Evolutionary conservation across 768 basidiomycete species (phyloP), one percentile per base, ranked within the genome.

Genomic region (Xerocomus potaroensis): DNA sequence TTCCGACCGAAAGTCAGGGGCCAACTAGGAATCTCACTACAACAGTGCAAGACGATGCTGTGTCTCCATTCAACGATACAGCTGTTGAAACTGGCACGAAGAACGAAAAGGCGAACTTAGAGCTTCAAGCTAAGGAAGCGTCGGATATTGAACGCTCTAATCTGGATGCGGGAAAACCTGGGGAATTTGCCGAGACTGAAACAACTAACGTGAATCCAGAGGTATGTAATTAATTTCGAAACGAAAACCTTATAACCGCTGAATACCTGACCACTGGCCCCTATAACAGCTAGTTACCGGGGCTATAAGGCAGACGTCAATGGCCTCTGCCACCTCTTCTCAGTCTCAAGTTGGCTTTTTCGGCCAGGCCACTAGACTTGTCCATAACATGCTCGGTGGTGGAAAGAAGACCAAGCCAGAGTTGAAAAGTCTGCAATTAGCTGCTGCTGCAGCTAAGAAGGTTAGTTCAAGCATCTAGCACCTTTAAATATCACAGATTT

Each of bases 361-460:
- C 54, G 74, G 77, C 26, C 81, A 86, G 55, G 84, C 89, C 5
- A 79, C 79, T 15, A 87, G 81, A 55, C 68, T 87, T 14, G 70
- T 88, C 36, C 81, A 69, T 53, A 86, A 71, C 49, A 78, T 87
- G 47, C 69, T 89, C 44, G 81, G 86, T 7, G 75, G 74, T 18
- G 71, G 74, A 49, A 91, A 87, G 72, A 91, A 88, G 61, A 72
- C 63, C 34, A 86, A 86, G 56, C 72, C 80, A 8, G 85, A 89
- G 59, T 79, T 90, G 33, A 92, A 91, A 72, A 88, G 84, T 39
- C 62, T 92, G 24, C 87, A 90, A 59, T 75, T 84, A 50, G 91
- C 92, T 14, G 87, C 89, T 0, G 78, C 78, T 15, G 88, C 81
- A 3, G 91, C 90, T 3, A 94, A 91, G 72, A 95, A 86, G 84